Percentiles rank a stretch among this genome's conserved stretches.
Conservation (phyloP, 2,329 filamentous ascomycete species). For the Aspergillus eucalypticola region DNA sequence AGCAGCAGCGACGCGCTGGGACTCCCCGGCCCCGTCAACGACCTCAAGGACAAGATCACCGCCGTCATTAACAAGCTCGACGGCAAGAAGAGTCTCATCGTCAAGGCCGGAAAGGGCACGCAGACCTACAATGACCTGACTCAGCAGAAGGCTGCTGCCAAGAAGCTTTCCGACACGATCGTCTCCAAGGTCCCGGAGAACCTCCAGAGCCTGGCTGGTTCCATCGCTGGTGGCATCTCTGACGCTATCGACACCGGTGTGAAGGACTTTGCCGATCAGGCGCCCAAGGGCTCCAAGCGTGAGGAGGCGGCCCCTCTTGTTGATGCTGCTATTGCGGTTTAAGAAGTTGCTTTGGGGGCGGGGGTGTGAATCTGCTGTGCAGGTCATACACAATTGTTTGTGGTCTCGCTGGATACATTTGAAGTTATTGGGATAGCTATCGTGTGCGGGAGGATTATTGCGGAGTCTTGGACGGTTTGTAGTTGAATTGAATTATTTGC, state of each 20-base stretch:
- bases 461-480: background rate
- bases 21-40: slow-evolving; percentile 15
- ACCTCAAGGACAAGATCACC: slow-evolving; percentile 13
- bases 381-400: background rate
- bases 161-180: slow-evolving; percentile 7
- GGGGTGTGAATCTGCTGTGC: background rate
- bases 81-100: slow-evolving; percentile 10
- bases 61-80: slow-evolving; percentile 8
- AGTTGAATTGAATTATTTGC: background rate
- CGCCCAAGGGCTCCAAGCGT: background rate
- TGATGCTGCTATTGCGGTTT: background rate
- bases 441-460: background rate
- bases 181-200: slow-evolving; percentile 10
- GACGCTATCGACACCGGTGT: slow-evolving; percentile 4
- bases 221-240: slow-evolving; percentile 1
- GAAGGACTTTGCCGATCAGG: slow-evolving; percentile 3
- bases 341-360: background rate
- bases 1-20: slow-evolving; percentile 14
- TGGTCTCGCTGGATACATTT: background rate
- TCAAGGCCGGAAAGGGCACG: slow-evolving; percentile 11
- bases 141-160: slow-evolving; percentile 6
- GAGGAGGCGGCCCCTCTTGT: background rate
- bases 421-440: background rate
- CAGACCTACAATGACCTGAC: slow-evolving; percentile 11
- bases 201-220: slow-evolving; percentile 4